Percentiles rank a stretch among this genome's conserved stretches.
These are phyloP conservation scores for Aspergillus egyptiacus DNA, from an alignment of 495 filamentous ascomycete species.

Conservation along the genomic window DNA sequence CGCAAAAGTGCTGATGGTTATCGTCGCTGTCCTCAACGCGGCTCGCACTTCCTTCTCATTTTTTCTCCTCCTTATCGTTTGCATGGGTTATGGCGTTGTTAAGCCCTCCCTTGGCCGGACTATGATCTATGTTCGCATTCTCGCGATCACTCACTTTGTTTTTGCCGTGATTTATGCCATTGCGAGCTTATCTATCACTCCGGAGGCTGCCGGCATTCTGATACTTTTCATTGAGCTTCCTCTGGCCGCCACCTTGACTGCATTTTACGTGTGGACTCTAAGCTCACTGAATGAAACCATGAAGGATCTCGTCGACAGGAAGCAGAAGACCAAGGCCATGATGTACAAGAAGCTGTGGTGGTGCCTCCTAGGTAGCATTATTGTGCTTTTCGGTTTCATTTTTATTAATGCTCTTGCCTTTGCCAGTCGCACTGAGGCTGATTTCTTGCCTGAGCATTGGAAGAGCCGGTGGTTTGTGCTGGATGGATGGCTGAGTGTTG, in stretches of 20 bases:
- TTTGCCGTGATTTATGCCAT: conserved; percentile 93
- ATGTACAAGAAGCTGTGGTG: conserved; percentile 99
- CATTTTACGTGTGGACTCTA: conserved; percentile 98
- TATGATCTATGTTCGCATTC: conserved; percentile 89
- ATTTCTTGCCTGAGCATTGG: conserved; percentile 95
- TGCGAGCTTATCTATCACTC: conserved; percentile 81
- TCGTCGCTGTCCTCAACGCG: conserved; percentile 88
- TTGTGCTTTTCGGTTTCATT: conserved; percentile 96
- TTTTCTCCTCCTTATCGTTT: conserved; percentile 96
- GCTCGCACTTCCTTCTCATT: conserved; percentile 96
- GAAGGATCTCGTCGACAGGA: conserved; percentile 89
- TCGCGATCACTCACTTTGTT: conserved; percentile 87
- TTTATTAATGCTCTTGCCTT: conserved; percentile 92
- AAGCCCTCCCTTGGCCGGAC: conserved; percentile 88
- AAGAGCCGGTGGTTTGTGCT: conserved; percentile 95
- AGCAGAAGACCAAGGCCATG: conserved; percentile 83
- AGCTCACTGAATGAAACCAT: conserved; percentile 91
- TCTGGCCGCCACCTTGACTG: conserved; percentile 84
- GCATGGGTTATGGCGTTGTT: conserved; percentile 98
- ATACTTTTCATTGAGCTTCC: conserved; percentile 95
- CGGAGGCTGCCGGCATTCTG: conserved; percentile 65
- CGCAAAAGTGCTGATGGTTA: conserved; percentile 79
- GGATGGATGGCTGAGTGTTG: conserved; percentile 95
- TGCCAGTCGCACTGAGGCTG: conserved; percentile 70
- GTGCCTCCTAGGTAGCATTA: conserved; percentile 85